Conservation (phyloP, 108 stramenopile genomes). For the Aurantiochytrium sp. region DNA sequence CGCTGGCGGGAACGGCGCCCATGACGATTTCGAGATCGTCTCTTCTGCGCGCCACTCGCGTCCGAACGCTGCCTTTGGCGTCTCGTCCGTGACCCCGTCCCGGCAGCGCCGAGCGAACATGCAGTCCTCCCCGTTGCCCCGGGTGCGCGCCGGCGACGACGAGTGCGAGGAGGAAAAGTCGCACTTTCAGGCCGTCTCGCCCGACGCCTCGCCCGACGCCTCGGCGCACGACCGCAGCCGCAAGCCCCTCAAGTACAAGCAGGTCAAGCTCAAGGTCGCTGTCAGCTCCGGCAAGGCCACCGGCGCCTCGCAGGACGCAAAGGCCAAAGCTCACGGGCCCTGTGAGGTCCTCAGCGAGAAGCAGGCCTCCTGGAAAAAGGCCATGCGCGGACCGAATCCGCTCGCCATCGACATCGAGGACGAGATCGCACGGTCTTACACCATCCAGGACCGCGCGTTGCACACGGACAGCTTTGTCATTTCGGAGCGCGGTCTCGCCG, state of each 20-base stretch:
- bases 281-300: not conserved
- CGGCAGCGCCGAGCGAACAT: no score
- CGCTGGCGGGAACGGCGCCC: no score
- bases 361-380: not conserved
- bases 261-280: not conserved
- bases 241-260: not conserved
- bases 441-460: not conserved
- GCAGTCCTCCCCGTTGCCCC: no score
- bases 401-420: slow-evolving; percentile 5
- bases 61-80: no score
- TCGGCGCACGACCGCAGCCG: not conserved
- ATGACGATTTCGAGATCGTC: no score
- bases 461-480: not conserved
- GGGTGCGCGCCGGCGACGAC: not conserved
- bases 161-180: not conserved
- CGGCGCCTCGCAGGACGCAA: no score
- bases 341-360: no score
- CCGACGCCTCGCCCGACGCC: no score
- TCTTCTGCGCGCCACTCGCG: no score
- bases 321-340: no score
- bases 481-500: not conserved
- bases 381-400: not conserved
- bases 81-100: no score
- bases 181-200: not conserved
- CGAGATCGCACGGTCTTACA: not conserved